Percentiles rank a stretch among this genome's conserved stretches.
Evolutionary conservation across 2,329 filamentous ascomycete species (phyloP).

Genomic region (Neopestalotiopsis clavispora): DNA sequence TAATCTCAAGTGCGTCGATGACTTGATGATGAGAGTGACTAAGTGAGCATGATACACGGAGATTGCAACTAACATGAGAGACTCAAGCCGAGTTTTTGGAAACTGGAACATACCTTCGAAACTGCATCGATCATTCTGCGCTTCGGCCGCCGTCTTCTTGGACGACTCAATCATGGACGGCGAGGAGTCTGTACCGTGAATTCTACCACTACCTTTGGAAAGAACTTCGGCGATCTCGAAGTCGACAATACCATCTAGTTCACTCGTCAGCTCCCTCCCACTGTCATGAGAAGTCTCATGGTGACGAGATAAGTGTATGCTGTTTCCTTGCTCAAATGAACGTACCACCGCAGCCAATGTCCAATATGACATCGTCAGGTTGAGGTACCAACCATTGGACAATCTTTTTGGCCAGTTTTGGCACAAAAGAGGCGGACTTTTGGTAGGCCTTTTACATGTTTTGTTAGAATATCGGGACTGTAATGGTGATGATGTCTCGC

Average conservation of each 20-base stretch:
- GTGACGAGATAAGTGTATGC: neutral
- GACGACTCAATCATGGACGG: constrained; percentile 62
- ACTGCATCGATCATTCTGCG: constrained; percentile 39
- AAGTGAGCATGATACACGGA: neutral
- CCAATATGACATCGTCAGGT: constrained; percentile 62
- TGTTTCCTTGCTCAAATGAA: constrained; percentile 17
- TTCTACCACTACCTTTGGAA: constrained; percentile 47
- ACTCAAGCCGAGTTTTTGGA: no score
- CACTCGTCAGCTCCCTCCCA: neutral
- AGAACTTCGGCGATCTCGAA: constrained; percentile 55
- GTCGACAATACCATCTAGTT: constrained; percentile 62
- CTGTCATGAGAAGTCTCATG: neutral
- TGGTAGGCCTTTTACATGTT: constrained; percentile 56
- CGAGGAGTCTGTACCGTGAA: constrained; percentile 65
- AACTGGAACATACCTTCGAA: constrained; percentile 46
- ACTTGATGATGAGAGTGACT: constrained; percentile 38
- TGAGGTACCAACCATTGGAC: constrained; percentile 63
- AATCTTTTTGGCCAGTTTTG: constrained; percentile 63
- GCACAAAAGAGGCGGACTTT: constrained; percentile 66
- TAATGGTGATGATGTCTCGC: neutral
- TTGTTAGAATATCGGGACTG: neutral
- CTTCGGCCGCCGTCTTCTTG: constrained; percentile 42
- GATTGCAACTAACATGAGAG: neutral
- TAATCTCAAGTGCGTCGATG: constrained; percentile 49
- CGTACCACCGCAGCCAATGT: constrained; percentile 67